phyloP scores from a whole-genome alignment of 139 green algal genomes.

The Chloropicon primus region DNA sequence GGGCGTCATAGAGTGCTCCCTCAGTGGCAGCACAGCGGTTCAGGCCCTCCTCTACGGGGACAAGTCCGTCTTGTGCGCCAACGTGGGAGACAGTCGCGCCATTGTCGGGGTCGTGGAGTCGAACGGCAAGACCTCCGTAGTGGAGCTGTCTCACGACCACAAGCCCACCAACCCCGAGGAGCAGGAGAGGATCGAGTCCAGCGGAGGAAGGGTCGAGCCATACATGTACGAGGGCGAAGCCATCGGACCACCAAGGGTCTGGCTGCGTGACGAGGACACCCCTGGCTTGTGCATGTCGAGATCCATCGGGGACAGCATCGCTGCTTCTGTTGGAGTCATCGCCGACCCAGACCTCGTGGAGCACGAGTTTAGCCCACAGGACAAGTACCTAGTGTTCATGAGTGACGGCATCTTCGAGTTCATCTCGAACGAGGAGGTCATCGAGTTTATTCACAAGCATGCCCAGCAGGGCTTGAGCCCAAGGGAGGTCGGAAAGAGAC shows the following conservation, averaged over 20 bases:
- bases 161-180: constrained; percentile 26
- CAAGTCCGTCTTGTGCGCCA: constrained; percentile 19
- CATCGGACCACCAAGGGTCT: constrained; percentile 35
- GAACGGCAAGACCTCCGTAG: constrained; percentile 12
- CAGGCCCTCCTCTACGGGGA: constrained; percentile 8
- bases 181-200: constrained; percentile 22
- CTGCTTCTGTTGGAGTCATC: constrained; percentile 28
- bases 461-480: constrained; percentile 12
- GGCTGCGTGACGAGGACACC: constrained; percentile 21
- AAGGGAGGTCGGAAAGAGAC: constrained; percentile 30
- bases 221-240: constrained; percentile 19
- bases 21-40: constrained; percentile 22
- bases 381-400: constrained; percentile 37
- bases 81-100: constrained; percentile 34
- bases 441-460: constrained; percentile 26
- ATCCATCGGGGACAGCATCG: constrained; percentile 35
- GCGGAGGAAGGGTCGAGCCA: constrained; percentile 29
- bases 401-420: constrained; percentile 45
- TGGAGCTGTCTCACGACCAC: constrained; percentile 35
- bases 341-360: constrained; percentile 26
- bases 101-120: constrained; percentile 20
- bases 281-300: constrained; percentile 47
- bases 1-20: background rate
- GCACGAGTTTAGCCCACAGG: constrained; percentile 5
- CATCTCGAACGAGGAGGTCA: constrained; percentile 32